Base-by-base conservation (phyloP, 2,329 filamentous ascomycete genomes). In the Grosmannia huntii region DNA sequence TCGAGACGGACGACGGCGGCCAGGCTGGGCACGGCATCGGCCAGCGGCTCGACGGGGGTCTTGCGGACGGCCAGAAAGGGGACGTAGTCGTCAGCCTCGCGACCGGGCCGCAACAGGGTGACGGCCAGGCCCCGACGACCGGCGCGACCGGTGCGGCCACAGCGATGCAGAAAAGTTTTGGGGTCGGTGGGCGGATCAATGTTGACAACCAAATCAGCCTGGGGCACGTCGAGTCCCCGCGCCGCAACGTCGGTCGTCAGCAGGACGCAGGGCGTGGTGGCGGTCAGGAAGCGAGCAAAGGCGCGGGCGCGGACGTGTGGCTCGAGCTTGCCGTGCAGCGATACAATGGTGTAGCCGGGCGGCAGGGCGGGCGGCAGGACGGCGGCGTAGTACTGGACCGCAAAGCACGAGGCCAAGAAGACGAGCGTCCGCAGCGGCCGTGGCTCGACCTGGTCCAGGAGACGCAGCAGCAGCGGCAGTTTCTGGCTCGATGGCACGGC, bases 131-230 rank as follows among this genome's bases (percentile, higher is more conserved):
- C 94, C 61, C 86, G 85, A 61, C 92, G 80, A 0, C 91, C 91
- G 68, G 96, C 96, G 25, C 94, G 81, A 0, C 94, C 94, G 0
- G 94, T 90, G 62, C 94, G 81, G 1, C 94, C 94, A 31, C 94
- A 87, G 5, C 94, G 86, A 71, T 99, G 94, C 60, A 99, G 89
- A 67, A 97, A 97, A 12, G 88, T 90, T 69, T 97, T 97, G 0
- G 91, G 89, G 65, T 96, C 91, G 48, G 86, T 89, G 1, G 67
- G 90, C 72, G 66, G 87, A 68, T 97, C 91, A 36, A 96, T 77
- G 68, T 97, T 92, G 2, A 96, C 81, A 4, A 96, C 91, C 0
- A 96, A 78, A 68, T 97, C 92, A 50, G 96, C 90, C 57, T 90
- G 83, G 0, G 91, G 90, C 56, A 97, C 94, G 68, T 97, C 92